These are phyloP conservation scores for Cichorium intybus DNA, from an alignment of 140 eudicot genomes.

Conservation along the genomic window DNA sequence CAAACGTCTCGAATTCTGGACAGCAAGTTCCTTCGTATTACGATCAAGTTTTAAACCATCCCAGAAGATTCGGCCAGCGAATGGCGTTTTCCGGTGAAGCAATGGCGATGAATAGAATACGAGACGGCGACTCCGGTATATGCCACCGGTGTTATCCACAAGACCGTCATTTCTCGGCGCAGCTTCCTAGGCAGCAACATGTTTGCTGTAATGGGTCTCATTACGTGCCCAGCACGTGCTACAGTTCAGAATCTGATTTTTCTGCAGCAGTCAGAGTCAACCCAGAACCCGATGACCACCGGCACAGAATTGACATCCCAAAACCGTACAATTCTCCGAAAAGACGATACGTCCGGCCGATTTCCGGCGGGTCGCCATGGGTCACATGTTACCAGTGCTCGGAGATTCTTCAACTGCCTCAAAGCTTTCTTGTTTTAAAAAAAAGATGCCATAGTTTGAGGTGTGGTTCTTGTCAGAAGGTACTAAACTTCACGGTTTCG, in stretches of 20 bases:
- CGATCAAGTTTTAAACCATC: slow-evolving; percentile 25
- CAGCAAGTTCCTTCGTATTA: slow-evolving; percentile 28
- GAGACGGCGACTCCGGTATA: slow-evolving; percentile 35
- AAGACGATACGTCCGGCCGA: slow-evolving; percentile 55
- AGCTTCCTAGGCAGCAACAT: slow-evolving; percentile 43
- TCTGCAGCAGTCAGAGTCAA: slow-evolving; percentile 42
- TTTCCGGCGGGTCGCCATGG: slow-evolving; percentile 80
- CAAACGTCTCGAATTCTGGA: slow-evolving; percentile 19
- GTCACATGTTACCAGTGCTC: slow-evolving; percentile 60
- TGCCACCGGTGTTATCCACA: slow-evolving; percentile 52
- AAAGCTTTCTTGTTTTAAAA: slow-evolving; percentile 61
- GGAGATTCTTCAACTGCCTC: slow-evolving; percentile 65
- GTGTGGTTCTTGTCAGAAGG: slow-evolving; percentile 62
- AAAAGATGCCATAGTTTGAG: slow-evolving; percentile 54
- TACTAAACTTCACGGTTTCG: slow-evolving; percentile 52
- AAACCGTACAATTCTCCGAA: slow-evolving; percentile 28
- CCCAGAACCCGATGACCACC: slow-evolving; percentile 38
- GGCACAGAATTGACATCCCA: slow-evolving; percentile 21
- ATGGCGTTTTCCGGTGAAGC: slow-evolving; percentile 69
- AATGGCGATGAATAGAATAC: slow-evolving; percentile 30
- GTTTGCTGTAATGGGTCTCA: slow-evolving; percentile 31
- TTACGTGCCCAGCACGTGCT: slow-evolving; percentile 27
- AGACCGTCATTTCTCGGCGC: slow-evolving; percentile 51
- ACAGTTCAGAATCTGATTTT: slow-evolving; percentile 21
- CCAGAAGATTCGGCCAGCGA: slow-evolving; percentile 31